Conservation (phyloP, 768 basidiomycete genomes). For the Lentinula guzmanii region DNA sequence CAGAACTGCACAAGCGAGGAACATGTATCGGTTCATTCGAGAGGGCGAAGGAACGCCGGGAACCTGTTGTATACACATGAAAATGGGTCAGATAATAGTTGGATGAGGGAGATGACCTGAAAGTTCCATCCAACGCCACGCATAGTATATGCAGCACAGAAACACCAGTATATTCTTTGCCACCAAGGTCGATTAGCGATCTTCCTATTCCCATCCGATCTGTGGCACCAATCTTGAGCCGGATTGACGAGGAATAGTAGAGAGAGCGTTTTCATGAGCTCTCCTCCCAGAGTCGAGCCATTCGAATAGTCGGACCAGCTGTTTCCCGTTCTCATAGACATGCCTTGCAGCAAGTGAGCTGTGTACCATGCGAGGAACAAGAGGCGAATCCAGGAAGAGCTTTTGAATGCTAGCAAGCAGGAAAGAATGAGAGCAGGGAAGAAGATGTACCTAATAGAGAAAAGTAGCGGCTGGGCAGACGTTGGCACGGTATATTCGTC, state of each 20-base stretch:
- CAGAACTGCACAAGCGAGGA: background rate
- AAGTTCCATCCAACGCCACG: constrained; percentile 4
- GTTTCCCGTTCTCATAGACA: background rate
- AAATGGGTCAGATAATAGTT: background rate
- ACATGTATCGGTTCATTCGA: background rate
- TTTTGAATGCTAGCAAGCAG: background rate
- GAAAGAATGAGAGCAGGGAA: background rate
- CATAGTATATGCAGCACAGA: background rate
- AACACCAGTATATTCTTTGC: background rate
- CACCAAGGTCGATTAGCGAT: background rate
- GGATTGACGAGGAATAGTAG: background rate
- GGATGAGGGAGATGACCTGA: background rate
- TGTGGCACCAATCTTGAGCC: background rate
- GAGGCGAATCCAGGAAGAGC: background rate
- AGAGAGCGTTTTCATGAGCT: background rate
- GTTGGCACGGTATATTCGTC: background rate
- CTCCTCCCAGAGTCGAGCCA: background rate
- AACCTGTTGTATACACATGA: background rate
- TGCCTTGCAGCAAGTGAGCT: background rate
- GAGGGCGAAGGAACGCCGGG: background rate
- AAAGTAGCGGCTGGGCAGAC: background rate
- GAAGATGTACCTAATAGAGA: background rate
- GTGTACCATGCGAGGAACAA: background rate
- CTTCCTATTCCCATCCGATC: background rate
- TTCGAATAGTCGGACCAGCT: background rate